These are phyloP conservation scores for Liquidambar formosana DNA, from an alignment of 164 flowering plant genomes.

Conservation along the genomic window DNA sequence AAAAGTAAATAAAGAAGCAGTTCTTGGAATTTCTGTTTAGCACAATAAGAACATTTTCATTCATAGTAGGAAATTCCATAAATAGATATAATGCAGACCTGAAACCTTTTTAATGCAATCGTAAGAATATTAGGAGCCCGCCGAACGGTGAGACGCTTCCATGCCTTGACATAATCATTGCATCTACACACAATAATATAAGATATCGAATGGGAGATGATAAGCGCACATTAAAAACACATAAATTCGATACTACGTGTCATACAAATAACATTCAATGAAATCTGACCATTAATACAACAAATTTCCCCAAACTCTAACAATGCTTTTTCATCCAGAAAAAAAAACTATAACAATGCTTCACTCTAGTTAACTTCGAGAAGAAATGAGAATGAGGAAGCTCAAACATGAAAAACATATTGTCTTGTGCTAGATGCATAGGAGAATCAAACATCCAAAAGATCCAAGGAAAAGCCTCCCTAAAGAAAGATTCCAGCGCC, in stretches of 20 bases:
- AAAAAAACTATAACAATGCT: no score
- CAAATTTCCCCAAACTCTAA: neutral
- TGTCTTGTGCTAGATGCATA: no score
- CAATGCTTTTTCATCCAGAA: no score
- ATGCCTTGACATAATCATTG: conserved; percentile 89
- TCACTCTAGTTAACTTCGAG: no score
- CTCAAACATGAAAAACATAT: no score
- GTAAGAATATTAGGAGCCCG: conserved; percentile 91
- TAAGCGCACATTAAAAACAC: neutral
- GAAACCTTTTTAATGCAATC: conserved; percentile 92
- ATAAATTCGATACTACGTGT: neutral
- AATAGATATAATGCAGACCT: conserved; percentile 42
- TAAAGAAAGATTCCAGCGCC: no score
- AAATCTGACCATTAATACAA: neutral
- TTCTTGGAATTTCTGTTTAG: neutral
- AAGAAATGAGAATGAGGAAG: no score
- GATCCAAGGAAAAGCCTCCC: no score
- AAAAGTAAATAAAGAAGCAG: no score
- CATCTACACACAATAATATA: conserved; percentile 54
- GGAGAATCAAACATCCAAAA: no score
- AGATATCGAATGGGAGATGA: conserved; percentile 4
- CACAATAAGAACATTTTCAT: neutral
- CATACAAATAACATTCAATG: neutral
- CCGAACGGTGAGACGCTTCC: conserved; percentile 75
- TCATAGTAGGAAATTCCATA: neutral